These are phyloP conservation scores for Pythium insidiosum DNA, from an alignment of 352 stramenopile genomes.

Conservation along the genomic window DNA sequence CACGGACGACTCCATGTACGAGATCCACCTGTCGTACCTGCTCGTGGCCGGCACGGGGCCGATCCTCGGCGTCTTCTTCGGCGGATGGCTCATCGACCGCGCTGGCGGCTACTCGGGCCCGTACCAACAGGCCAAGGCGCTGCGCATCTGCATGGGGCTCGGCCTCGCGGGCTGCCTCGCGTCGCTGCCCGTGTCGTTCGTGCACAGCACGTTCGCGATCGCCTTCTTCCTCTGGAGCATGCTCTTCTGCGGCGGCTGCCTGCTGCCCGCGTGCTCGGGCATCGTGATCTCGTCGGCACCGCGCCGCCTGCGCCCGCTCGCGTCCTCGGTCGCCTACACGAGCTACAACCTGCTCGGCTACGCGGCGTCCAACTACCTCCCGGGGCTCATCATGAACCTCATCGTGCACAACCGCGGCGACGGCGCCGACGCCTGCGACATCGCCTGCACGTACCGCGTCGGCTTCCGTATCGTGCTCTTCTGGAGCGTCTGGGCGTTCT, in stretches of 20 bases:
- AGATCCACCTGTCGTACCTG: slow-evolving; percentile 69
- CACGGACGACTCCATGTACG: slow-evolving; percentile 65
- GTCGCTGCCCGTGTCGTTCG: slow-evolving; percentile 57
- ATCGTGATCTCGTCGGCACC: slow-evolving; percentile 76
- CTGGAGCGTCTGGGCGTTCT: slow-evolving; percentile 68
- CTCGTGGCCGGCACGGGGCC: slow-evolving; percentile 68
- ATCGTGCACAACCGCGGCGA: slow-evolving; percentile 44
- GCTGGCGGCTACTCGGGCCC: slow-evolving; percentile 66
- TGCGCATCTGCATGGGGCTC: slow-evolving; percentile 68
- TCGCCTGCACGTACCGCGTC: slow-evolving; percentile 71
- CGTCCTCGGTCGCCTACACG: slow-evolving; percentile 71
- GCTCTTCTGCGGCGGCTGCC: slow-evolving; percentile 71
- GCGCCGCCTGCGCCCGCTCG: slow-evolving; percentile 47
- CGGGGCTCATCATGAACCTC: slow-evolving; percentile 76
- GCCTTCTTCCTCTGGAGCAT: slow-evolving; percentile 74
- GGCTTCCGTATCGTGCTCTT: slow-evolving; percentile 78
- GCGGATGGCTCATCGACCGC: slow-evolving; percentile 75
- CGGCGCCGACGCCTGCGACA: slow-evolving; percentile 32
- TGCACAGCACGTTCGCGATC: slow-evolving; percentile 56
- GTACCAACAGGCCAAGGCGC: slow-evolving; percentile 52
- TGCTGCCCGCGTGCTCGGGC: slow-evolving; percentile 73
- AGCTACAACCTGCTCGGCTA: slow-evolving; percentile 86
- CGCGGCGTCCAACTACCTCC: slow-evolving; percentile 78
- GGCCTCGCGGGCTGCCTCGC: slow-evolving; percentile 36
- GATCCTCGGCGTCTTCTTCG: slow-evolving; percentile 82